These are phyloP conservation scores for Blastomyces emzantsi DNA, from an alignment of 2,329 filamentous ascomycete species.

Conservation along the genomic window DNA sequence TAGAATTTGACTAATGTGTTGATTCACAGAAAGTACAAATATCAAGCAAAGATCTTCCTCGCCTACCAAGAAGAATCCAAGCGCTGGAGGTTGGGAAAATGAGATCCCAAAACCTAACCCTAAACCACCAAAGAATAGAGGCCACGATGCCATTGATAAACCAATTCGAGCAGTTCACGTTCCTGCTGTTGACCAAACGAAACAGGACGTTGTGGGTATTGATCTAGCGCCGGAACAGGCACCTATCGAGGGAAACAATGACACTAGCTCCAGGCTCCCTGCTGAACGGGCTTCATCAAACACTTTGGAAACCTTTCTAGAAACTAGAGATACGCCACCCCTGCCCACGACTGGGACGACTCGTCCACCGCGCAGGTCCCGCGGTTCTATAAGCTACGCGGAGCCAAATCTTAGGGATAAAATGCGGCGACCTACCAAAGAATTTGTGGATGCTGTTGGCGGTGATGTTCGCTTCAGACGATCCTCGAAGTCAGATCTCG, in stretches of 20 bases:
- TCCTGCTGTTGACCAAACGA: not conserved
- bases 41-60: constrained; percentile 33
- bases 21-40: constrained; percentile 41
- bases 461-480: constrained; percentile 44
- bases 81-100: constrained; percentile 3
- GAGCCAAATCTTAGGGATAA: constrained; percentile 74
- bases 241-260: constrained; percentile 9
- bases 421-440: constrained; percentile 72
- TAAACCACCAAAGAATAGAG: constrained; percentile 4
- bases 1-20: not conserved
- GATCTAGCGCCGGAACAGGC: constrained; percentile 24
- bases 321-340: constrained; percentile 20
- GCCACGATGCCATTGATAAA: not conserved
- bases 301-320: constrained; percentile 11
- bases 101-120: constrained; percentile 3
- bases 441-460: constrained; percentile 63
- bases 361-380: constrained; percentile 57
- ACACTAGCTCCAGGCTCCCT: not conserved
- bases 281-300: not conserved
- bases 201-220: constrained; percentile 3
- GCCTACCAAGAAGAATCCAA: constrained; percentile 22
- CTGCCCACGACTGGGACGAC: constrained; percentile 8
- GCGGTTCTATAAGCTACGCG: constrained; percentile 66
- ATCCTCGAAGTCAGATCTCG: constrained; percentile 37
- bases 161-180: not conserved